Evolutionary conservation across 257 asterid genomes (phyloP), one percentile per base, ranked within the genome.

Genomic region (Phtheirospermum japonicum): DNA sequence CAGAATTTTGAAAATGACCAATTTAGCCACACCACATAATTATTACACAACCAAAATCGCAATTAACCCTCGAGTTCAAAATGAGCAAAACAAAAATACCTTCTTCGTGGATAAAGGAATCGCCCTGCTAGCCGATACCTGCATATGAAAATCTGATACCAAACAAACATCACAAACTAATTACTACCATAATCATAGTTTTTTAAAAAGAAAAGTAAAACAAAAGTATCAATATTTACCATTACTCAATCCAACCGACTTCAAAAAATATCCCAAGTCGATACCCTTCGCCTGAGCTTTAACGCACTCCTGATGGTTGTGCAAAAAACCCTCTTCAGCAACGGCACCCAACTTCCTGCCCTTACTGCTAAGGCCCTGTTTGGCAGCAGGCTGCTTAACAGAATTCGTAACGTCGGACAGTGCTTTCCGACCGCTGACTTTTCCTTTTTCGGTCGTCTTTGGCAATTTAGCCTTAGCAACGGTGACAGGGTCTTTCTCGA

Each of bases 371-470:
- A 80, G 54, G 6, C 13, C 76, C 68, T 66, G 77, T 64, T 77
- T 77, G 20, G 58, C 51, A 17, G 82, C 46, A 17, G 83, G 57
- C 65, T 81, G 87, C 74, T 82, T 85, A 42, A 66, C 81, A 0
- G 94, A 79, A 74, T 87, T 93, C 17, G 99, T 89, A 37, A 93
- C 85, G 65, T 93, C 97, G 37, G 72, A 61, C 18, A 89, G 95
- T 3, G 94, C 94, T 78, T 80, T 93, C 63, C 97, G 71, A 59
- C 84, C 81, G 54, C 85, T 76, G 33, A 26, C 66, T 74, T 75
- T 78, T 16, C 78, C 86, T 77, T 81, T 84, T 76, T 75, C 84
- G 9, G 73, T 40, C 56, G 60, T 77, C 75, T 74, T 84, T 5
- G 84, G 60, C 26, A 30, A n/a, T 52, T 68, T 73, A 30, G 78